Conservation (phyloP, 805 yeast genomes). For the Wickerhamiella azymoides region DNA sequence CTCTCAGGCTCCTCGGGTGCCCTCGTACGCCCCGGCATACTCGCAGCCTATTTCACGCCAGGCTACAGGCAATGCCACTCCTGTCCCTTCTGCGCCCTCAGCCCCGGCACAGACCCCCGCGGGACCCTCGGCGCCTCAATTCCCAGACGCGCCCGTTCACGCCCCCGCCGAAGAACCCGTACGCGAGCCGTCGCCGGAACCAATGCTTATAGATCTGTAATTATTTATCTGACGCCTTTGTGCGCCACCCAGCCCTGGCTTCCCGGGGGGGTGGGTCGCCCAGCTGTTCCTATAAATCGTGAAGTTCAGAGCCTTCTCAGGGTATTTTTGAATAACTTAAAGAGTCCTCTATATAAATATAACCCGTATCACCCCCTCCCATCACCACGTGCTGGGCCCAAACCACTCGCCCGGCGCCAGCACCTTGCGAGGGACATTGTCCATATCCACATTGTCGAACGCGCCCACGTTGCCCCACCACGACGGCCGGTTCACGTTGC, state of each 20-base stretch:
- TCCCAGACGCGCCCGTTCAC: conserved; percentile 3
- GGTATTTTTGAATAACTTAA: too few species aligned
- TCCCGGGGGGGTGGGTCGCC: too few species aligned
- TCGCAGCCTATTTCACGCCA: conserved; percentile 4
- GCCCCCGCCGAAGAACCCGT: conserved; percentile 4
- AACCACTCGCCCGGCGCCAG: conserved; percentile 1
- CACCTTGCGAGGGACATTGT: background rate
- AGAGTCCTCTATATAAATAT: too few species aligned
- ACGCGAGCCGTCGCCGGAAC: conserved; percentile 8
- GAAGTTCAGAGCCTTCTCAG: too few species aligned
- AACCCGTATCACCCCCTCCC: too few species aligned
- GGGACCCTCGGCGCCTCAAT: background rate
- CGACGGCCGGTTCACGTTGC: conserved; percentile 27
- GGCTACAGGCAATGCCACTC: conserved; percentile 1
- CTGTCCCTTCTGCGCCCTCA: conserved; percentile 7
- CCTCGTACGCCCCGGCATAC: conserved; percentile 5
- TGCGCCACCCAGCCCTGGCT: too few species aligned
- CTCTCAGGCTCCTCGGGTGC: too few species aligned
- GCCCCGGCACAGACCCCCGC: background rate
- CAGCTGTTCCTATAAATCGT: too few species aligned
- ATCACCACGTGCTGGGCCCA: conserved; percentile 5
- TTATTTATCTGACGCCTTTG: too few species aligned
- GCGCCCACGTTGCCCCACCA: conserved; percentile 61
- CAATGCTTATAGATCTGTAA: conserved; percentile 14
- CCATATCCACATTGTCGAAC: conserved; percentile 26